Evolutionary conservation across 1,284 basidiomycete species (phyloP).

Genomic region (Phylloboletellus chloephorus): DNA sequence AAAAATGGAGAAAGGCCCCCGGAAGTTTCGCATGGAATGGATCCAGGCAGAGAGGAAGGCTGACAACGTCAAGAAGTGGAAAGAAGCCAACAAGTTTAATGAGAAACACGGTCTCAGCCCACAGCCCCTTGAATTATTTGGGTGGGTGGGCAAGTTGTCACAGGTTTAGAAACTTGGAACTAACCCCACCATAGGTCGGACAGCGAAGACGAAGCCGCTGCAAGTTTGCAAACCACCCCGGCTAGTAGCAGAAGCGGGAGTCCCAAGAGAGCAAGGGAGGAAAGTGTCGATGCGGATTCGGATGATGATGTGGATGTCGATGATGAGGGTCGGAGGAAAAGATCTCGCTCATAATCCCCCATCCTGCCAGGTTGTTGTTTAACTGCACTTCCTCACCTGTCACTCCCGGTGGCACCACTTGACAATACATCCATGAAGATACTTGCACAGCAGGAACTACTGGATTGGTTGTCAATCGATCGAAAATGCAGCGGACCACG

Average conservation of each 20-base stretch:
- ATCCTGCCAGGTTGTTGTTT: too few species aligned
- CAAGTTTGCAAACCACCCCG: constrained; percentile 26
- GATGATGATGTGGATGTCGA: neutral
- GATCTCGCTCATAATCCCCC: constrained; percentile 15
- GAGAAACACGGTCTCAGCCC: constrained; percentile 10
- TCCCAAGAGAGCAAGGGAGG: constrained; percentile 16
- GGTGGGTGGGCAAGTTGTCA: constrained; percentile 15
- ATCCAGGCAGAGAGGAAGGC: constrained; percentile 27
- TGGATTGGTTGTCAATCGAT: constrained; percentile 6
- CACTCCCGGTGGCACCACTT: too few species aligned
- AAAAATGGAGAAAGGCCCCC: constrained; percentile 27
- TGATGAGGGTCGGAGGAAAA: constrained; percentile 14
- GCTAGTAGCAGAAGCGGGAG: constrained; percentile 16
- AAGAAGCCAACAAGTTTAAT: constrained; percentile 17
- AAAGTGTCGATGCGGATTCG: constrained; percentile 1
- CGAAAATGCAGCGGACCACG: constrained; percentile 42
- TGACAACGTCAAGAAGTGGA: constrained; percentile 19
- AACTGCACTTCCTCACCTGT: too few species aligned
- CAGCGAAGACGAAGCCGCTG: constrained; percentile 24
- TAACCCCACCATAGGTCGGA: constrained; percentile 17
- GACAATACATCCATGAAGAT: constrained; percentile 49
- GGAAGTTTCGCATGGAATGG: constrained; percentile 34
- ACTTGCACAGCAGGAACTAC: constrained; percentile 51
- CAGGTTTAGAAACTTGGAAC: neutral
- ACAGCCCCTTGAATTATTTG: constrained; percentile 19